Evolutionary conservation across 1,284 basidiomycete species (phyloP), one percentile per base, ranked within the genome.

Genomic region (Mrakiaceae sp.): DNA sequence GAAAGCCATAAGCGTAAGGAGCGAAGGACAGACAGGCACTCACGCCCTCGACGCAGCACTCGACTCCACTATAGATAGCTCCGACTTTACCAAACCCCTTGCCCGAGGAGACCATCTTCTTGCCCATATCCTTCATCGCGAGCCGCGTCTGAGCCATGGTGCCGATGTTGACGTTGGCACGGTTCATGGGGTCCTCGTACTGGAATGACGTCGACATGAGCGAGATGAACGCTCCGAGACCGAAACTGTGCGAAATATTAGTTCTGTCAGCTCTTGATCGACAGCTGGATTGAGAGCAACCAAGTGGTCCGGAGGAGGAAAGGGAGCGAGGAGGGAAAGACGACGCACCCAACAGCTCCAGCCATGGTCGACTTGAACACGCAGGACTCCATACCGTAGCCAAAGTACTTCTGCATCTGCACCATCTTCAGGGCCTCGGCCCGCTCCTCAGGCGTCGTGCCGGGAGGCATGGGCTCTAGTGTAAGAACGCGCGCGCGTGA

Each of bases 71-170:
- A 75, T 92, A 98, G 58, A 98, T 73, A 5, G 89, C 90, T 14
- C 94, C 95, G 58, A 98, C 90, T 78, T 95, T 96, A 1, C 87
- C 94, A 72, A 98, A 98, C 0, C 92, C 89, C 74, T 87, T 92
- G 11, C 95, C 95, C 62, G 82, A 88, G 46, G 82, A 80, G 83
- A 85, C 94, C 92, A 98, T 96, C 56, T 86, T 87, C 69, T 83
- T 84, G 0, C 94, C 95, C 86, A 97, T 98, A 70, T 98, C 94
- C 73, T 86, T 90, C 77, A 98, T 90, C 52, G 96, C 86, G 70
- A 87, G 85, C 57, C 83, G 81, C 0, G 92, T 88, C 73, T 94
- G 75, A 11, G 70, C 76, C 54, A 70, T 70, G 43, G 74, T 75
- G 2, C 75, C 74, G 16, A 70, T 68, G 27, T 66, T 64, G 53